Conservation (phyloP, 345 rosid genomes). For the Excoecaria agallocha region DNA sequence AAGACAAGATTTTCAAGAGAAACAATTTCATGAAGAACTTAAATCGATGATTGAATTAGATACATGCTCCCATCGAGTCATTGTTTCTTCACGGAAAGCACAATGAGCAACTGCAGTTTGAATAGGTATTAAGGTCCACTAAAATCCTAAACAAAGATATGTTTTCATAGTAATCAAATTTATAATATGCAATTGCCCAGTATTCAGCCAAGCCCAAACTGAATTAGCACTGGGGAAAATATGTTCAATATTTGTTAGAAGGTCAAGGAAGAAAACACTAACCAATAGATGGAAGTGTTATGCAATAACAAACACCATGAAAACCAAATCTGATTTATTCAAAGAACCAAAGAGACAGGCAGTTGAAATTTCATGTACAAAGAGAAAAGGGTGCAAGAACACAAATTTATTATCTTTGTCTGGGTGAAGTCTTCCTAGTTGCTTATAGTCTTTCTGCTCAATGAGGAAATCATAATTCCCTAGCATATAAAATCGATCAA, state of each 20-base stretch:
- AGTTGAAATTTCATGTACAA: conserved; percentile 26
- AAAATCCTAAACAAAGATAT: conserved; percentile 6
- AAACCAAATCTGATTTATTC: conserved; percentile 20
- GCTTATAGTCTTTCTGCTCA: conserved; percentile 23
- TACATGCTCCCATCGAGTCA: conserved; percentile 12
- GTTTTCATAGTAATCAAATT: conserved; percentile 17
- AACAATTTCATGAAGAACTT: conserved; percentile 7
- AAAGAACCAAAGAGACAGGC: conserved; percentile 12
- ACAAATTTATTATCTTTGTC: conserved; percentile 21
- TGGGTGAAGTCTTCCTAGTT: conserved; percentile 18
- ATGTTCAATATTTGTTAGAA: conserved; percentile 23
- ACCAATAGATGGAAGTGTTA: conserved; percentile 4
- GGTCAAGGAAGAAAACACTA: conserved; percentile 25
- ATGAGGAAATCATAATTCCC: conserved; percentile 10
- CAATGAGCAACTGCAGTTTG: conserved; percentile 18
- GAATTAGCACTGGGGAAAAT: conserved; percentile 16
- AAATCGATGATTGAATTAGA: background rate
- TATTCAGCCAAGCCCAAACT: conserved; percentile 20
- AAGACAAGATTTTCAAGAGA: background rate
- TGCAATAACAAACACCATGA: conserved; percentile 19
- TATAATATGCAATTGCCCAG: conserved; percentile 19
- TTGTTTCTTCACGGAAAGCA: conserved; percentile 11
- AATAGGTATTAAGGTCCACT: conserved; percentile 18
- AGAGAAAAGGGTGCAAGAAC: conserved; percentile 26
- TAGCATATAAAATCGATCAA: conserved; percentile 15